Evolutionary conservation across 208 protist species (phyloP), one percentile per base, ranked within the genome.

Genomic region (Trypanosoma cruzi): DNA sequence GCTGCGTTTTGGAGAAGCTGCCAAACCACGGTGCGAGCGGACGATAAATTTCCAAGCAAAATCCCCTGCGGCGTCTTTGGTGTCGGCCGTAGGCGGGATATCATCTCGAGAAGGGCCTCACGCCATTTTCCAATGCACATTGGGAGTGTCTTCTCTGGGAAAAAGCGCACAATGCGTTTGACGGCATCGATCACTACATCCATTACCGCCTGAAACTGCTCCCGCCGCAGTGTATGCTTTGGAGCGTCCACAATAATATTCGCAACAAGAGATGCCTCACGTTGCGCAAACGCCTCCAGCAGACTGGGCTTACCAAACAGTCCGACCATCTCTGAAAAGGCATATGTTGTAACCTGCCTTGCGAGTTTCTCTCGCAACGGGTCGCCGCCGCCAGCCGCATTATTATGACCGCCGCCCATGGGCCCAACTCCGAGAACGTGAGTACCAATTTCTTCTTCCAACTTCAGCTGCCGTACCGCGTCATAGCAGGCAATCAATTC

Each of bases 61-160:
- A 29, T 50, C 13, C 22, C 59, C 48, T 75, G 67, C 28, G 60
- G 26, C 34, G 40, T 64, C 10, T 31, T 0, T 22, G 64, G 32
- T 36, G 34, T 48, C 28, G 50, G 68, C 34, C 64, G 64, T 36
- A 80, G 64, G 50, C 62, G 36, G 6, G 60, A 29, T 5, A 92
- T 53, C 24, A 76, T 32, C 16, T 63, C 52, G 28, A 78, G 48
- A 20, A 90, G 60, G 11, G 73, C 40, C 24, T 67, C 52, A 5
- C 71, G 73, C 85, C 85, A 90, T 11, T 58, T 61, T 5, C 34
- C 46, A 18, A 79, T 66, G 56, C 86, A 92, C 46, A 74, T 66
- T 8, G 70, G 68, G 10, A 79, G 76, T 31, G 79, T 82, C 40
- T 82, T 79, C 1, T 88, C 77, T 8, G 86, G 86, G 29, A 77